Conservation (phyloP, 2,329 filamentous ascomycete genomes). For the Cercospora zeina region DNA sequence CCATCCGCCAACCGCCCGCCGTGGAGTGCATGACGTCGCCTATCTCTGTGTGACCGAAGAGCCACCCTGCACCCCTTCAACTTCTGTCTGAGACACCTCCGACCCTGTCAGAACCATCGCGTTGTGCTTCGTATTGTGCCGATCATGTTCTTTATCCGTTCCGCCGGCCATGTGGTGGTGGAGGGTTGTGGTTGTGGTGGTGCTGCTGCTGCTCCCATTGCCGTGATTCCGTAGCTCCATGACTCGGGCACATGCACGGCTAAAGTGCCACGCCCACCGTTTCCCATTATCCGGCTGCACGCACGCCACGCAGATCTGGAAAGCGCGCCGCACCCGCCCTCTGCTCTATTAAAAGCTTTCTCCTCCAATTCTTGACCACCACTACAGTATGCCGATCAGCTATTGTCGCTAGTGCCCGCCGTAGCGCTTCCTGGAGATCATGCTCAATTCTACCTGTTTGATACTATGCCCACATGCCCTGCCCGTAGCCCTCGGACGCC, state of each 20-base stretch:
- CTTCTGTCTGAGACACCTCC: constrained; percentile 9
- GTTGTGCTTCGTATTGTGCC: constrained; percentile 1
- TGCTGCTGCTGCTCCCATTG: too few relatives aligned
- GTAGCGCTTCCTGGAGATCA: constrained; percentile 2
- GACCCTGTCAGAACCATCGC: neutral
- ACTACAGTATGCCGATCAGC: constrained; percentile 5
- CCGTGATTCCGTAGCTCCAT: neutral
- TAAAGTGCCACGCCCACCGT: too few relatives aligned
- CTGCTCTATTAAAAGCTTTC: constrained; percentile 10
- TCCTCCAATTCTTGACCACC: constrained; percentile 4
- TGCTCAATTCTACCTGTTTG: neutral
- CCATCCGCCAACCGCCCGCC: neutral
- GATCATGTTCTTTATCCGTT: neutral
- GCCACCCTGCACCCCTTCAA: neutral
- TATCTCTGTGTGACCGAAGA: constrained; percentile 14
- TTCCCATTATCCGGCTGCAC: neutral
- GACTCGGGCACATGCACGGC: too few relatives aligned
- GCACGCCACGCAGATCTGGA: constrained; percentile 7
- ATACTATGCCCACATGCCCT: neutral
- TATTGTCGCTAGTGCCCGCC: constrained; percentile 6
- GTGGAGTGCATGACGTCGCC: constrained; percentile 15
- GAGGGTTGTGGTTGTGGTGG: too few relatives aligned
- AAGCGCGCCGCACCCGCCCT: constrained; percentile 3
- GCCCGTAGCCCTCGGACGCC: neutral
- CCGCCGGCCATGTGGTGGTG: too few relatives aligned